Base-by-base conservation (phyloP, 768 basidiomycete species). In the Hygrophorus russula region DNA sequence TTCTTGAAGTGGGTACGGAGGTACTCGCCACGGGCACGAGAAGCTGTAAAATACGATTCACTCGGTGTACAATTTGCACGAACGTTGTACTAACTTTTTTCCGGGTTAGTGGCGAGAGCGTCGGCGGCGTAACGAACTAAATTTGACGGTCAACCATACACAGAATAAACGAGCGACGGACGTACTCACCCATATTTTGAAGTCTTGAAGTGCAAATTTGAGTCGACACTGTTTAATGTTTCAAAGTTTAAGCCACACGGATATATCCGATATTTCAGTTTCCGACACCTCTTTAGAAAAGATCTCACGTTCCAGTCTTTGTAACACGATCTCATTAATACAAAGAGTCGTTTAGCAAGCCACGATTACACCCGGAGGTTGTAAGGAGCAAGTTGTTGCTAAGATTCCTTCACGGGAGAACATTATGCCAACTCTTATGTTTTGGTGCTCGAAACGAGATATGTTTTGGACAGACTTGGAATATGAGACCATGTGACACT, bases 1-100 rank as follows among this genome's bases (percentile, higher is more conserved):
- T 97, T 91, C 72, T 94, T 91, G 57, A 91, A 92, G 59, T 86
- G 85, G 46, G 93, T 85, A 59, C 78, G 84, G 60, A 96, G 80
- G 76, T 97, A 92, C 72, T 94, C 91, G 57, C 92, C 92, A 58
- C 86, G 85, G 47, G 93, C 85, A 59, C 78, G 84, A 58, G 93
- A 81, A 63, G 87, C 90, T 94, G 62, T 31, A 61, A 39, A 51
- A 48, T 46, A 38, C 46, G 30, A 51, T 62, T 49, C 13, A 15
- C 31, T 14, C 9, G 27, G 45, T 35, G 14, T 19, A 36, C 10
- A 1, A 31, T 17, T 32, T 18, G 19, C 27, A 37, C 18, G n/a
- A 5, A 31, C n/a, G n/a, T 27, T 36, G 31, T 20, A 74, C 82
- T 48, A 52, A 93, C 89, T 87, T 75, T 89, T 93, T 80, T 97